These are phyloP conservation scores for Kwoniella europaea DNA, from an alignment of 768 basidiomycete species.

Conservation along the genomic window DNA sequence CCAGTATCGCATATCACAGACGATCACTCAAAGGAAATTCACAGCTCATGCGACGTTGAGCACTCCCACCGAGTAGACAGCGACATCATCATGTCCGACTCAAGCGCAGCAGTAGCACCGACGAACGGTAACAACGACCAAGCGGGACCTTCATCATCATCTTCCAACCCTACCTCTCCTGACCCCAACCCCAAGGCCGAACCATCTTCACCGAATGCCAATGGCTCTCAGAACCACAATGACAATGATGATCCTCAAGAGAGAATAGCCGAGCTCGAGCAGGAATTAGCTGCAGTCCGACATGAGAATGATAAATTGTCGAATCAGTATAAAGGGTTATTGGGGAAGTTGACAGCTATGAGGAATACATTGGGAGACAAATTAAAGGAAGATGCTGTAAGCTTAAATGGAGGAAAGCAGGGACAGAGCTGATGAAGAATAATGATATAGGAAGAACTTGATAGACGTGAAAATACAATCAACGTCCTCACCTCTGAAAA, in stretches of 20 bases:
- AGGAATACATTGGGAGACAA: slow-evolving; percentile 90
- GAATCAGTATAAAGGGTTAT: slow-evolving; percentile 79
- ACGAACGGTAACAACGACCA: not conserved
- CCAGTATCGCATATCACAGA: too few relatives aligned
- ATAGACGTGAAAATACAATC: slow-evolving; percentile 83
- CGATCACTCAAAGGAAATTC: too few relatives aligned
- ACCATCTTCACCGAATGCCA: not conserved
- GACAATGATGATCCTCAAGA: slow-evolving; percentile 9
- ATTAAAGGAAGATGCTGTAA: slow-evolving; percentile 90
- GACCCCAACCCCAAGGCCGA: not conserved
- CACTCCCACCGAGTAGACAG: not conserved
- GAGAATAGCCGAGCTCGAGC: slow-evolving; percentile 64
- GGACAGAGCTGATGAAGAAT: too few relatives aligned
- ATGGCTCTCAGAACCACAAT: not conserved
- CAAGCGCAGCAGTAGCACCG: not conserved
- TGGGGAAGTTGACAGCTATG: slow-evolving; percentile 91
- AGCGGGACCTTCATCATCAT: not conserved
- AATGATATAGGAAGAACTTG: slow-evolving; percentile 88
- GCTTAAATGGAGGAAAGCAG: too few relatives aligned
- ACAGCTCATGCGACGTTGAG: not conserved
- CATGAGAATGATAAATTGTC: slow-evolving; percentile 89
- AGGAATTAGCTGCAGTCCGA: slow-evolving; percentile 73
- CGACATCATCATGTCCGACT: not conserved
- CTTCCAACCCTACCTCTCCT: not conserved
- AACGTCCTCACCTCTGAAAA: slow-evolving; percentile 78